A percentile compares a stretch with the other conserved stretches of the same genome.
phyloP scores from a whole-genome alignment of 257 asterid genomes.

The Perilla frutescens region DNA sequence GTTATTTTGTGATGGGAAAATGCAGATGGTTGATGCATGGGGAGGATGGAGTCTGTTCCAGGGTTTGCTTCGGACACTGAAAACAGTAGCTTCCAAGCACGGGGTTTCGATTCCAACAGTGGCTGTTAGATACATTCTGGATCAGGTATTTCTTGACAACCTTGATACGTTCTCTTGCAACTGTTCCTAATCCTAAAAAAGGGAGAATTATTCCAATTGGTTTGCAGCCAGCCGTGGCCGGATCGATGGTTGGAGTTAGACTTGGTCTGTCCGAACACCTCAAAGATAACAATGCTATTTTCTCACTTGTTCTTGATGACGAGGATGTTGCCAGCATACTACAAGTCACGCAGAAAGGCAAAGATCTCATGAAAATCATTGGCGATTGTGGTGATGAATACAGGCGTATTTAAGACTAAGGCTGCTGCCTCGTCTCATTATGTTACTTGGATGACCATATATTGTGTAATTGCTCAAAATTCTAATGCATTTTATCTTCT shows the following conservation, averaged over 20 bases:
- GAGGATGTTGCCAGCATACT: slow-evolving; percentile 69
- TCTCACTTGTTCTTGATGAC: slow-evolving; percentile 78
- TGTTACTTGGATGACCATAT: not conserved
- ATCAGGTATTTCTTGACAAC: slow-evolving; percentile 60
- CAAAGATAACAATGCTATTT: slow-evolving; percentile 64
- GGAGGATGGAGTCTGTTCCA: slow-evolving; percentile 98
- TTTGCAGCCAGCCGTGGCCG: slow-evolving; percentile 90
- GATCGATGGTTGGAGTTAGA: slow-evolving; percentile 95
- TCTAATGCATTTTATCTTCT: no score
- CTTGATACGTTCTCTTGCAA: not conserved
- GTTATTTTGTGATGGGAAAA: not conserved
- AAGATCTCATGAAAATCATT: slow-evolving; percentile 71
- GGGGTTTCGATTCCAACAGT: slow-evolving; percentile 86
- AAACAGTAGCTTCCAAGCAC: slow-evolving; percentile 72
- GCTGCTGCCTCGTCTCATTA: not conserved
- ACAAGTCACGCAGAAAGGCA: slow-evolving; percentile 73
- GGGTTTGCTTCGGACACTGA: slow-evolving; percentile 69
- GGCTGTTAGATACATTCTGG: slow-evolving; percentile 80
- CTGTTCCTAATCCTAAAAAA: no score
- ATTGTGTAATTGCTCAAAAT: not conserved
- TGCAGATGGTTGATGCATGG: slow-evolving; percentile 99
- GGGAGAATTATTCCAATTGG: no score
- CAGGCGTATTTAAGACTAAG: slow-evolving; percentile 54
- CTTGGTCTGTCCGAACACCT: slow-evolving; percentile 90
- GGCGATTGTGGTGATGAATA: slow-evolving; percentile 98